These are phyloP conservation scores for Dioszegia hungarica DNA, from an alignment of 768 basidiomycete genomes.

Conservation along the genomic window DNA sequence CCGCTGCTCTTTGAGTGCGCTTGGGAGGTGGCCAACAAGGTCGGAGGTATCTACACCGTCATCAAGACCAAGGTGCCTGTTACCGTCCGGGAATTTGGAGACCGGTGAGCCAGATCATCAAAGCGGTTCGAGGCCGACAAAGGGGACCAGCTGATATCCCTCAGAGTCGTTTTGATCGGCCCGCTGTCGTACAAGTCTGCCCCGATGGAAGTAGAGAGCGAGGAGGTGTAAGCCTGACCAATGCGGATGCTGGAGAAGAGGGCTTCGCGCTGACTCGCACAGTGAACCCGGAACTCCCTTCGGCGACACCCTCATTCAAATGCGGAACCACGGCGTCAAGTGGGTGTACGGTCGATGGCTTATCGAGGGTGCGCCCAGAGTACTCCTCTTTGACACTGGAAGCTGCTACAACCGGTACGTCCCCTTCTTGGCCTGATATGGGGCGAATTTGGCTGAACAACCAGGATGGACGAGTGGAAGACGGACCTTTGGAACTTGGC, in stretches of 20 bases:
- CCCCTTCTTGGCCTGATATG: neutral
- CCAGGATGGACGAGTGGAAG: conserved; percentile 93
- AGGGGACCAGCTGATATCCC: neutral
- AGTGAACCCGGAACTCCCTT: conserved; percentile 64
- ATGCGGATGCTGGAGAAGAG: neutral
- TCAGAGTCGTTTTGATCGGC: conserved; percentile 69
- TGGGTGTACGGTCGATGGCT: conserved; percentile 95
- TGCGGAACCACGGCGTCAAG: conserved; percentile 89
- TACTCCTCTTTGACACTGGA: conserved; percentile 92
- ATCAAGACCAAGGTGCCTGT: conserved; percentile 99
- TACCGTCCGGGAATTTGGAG: conserved; percentile 84
- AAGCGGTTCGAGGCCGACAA: no score
- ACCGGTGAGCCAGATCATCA: conserved; percentile 22
- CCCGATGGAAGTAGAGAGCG: conserved; percentile 95
- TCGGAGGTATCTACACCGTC: conserved; percentile 98
- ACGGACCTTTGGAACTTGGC: conserved; percentile 96
- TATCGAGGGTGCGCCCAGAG: conserved; percentile 91
- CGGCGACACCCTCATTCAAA: conserved; percentile 66
- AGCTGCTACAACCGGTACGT: conserved; percentile 65
- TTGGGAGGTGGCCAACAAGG: conserved; percentile 98
- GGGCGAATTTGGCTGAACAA: neutral
- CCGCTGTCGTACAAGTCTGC: conserved; percentile 98
- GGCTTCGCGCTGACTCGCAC: neutral
- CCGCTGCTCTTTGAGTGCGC: conserved; percentile 88
- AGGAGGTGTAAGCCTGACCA: conserved; percentile 61